A percentile compares a stretch with the other conserved stretches of the same genome.
Evolutionary conservation across 2,329 filamentous ascomycete species (phyloP).

Genomic region (Grosmannia huntii): DNA sequence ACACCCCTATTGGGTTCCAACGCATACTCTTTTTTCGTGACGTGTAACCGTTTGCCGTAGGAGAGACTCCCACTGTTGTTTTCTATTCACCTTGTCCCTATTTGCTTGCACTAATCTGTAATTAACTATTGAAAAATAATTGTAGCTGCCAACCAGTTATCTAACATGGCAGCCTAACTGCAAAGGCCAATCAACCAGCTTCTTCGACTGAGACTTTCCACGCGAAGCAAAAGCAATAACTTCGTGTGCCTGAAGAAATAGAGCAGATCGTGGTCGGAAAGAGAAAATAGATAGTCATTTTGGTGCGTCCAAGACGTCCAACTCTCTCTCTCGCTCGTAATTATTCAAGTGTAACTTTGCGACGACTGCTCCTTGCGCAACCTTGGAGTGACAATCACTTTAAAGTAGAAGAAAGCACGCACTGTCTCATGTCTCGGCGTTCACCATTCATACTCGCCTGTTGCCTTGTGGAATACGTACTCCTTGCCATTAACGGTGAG

Average conservation of each 20-base stretch:
- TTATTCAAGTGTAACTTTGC: not conserved
- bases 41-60: not conserved
- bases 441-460: slow-evolving; percentile 96
- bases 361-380: not conserved
- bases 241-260: not conserved
- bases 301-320: not conserved
- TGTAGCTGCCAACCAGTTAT: not conserved
- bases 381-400: not conserved
- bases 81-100: not conserved
- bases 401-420: not conserved
- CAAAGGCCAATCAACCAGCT: not conserved
- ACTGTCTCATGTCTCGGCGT: not conserved
- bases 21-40: no score
- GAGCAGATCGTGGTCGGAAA: not conserved
- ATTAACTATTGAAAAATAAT: not conserved
- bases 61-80: not conserved
- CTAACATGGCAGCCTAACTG: not conserved
- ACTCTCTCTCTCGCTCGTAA: not conserved
- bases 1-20: no score
- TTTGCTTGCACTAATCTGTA: not conserved
- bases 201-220: not conserved
- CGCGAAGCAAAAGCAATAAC: not conserved
- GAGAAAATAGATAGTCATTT: not conserved
- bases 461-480: slow-evolving; percentile 96
- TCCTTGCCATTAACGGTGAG: slow-evolving; percentile 89